phyloP scores from a whole-genome alignment of 1,284 basidiomycete species.

The Microbotryum intermedium region DNA sequence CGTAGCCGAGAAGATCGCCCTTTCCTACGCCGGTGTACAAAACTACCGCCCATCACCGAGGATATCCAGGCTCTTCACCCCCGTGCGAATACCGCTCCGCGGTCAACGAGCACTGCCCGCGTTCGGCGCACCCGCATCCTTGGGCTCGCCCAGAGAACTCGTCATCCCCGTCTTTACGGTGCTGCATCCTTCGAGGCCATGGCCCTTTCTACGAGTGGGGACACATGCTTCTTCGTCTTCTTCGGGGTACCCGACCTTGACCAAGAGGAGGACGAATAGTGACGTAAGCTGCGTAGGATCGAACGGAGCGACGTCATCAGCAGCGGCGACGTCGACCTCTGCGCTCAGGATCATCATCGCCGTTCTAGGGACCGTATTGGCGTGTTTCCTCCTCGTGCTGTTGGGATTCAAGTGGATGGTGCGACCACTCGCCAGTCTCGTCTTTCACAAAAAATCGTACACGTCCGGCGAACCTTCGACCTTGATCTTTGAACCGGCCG shows the following conservation, averaged over 20 bases:
- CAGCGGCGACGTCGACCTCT: neutral
- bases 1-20: conserved; percentile 26
- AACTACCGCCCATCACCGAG: neutral
- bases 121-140: neutral
- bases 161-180: conserved; percentile 20
- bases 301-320: neutral
- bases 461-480: conserved; percentile 61
- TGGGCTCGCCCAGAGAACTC: conserved; percentile 7
- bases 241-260: neutral
- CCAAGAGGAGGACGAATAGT: too few species aligned
- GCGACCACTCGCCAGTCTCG: neutral
- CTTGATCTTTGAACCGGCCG: conserved; percentile 63
- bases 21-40: conserved; percentile 15
- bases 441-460: conserved; percentile 41
- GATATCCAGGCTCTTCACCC: conserved; percentile 4
- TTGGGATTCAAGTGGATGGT: neutral
- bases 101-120: neutral
- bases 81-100: conserved; percentile 12
- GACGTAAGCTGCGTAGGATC: too few species aligned
- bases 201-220: neutral
- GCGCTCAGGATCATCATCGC: conserved; percentile 9
- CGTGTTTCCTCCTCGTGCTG: conserved; percentile 1
- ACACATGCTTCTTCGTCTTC: neutral
- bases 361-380: conserved; percentile 9
- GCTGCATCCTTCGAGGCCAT: conserved; percentile 14